A percentile compares a stretch with the other conserved stretches of the same genome.
Evolutionary conservation across 345 rosid genomes (phyloP).

Genomic region (Pelargonium nanum): DNA sequence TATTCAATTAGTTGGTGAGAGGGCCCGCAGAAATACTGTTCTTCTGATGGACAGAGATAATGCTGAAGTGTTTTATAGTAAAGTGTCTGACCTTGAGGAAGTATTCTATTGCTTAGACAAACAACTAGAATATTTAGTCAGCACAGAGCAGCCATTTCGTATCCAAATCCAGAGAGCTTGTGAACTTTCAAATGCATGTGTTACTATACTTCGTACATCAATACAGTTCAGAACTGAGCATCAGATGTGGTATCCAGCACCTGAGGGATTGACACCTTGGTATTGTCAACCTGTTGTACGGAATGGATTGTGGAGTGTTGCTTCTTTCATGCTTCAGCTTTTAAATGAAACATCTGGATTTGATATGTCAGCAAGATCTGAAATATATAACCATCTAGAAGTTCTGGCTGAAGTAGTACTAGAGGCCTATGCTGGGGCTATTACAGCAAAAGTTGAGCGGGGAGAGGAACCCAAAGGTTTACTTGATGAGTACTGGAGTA

Average conservation of each 20-base stretch:
- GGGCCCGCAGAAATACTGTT: conserved; percentile 71
- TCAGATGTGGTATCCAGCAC: conserved; percentile 89
- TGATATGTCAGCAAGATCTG: conserved; percentile 48
- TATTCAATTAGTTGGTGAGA: conserved; percentile 82
- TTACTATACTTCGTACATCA: conserved; percentile 47
- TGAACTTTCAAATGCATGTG: conserved; percentile 73
- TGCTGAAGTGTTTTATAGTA: conserved; percentile 90
- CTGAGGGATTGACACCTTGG: conserved; percentile 80
- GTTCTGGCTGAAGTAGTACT: conserved; percentile 60
- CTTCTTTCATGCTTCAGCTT: conserved; percentile 63
- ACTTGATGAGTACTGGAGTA: conserved; percentile 62
- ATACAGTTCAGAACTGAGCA: conserved; percentile 63
- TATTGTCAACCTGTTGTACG: conserved; percentile 54
- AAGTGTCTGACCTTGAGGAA: conserved; percentile 86
- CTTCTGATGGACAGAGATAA: conserved; percentile 95
- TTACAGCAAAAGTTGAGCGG: conserved; percentile 55
- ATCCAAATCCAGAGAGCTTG: conserved; percentile 61
- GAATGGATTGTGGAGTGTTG: conserved; percentile 72
- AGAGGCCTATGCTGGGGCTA: conserved; percentile 56
- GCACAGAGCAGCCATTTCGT: conserved; percentile 41
- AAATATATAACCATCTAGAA: conserved; percentile 47
- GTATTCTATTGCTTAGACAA: conserved; percentile 63
- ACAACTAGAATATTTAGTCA: conserved; percentile 58
- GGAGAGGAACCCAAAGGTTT: conserved; percentile 63
- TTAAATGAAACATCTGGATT: conserved; percentile 44